Evolutionary conservation across 148 eudicot species (phyloP).

Genomic region (Amaranthus hypochondriacus): DNA sequence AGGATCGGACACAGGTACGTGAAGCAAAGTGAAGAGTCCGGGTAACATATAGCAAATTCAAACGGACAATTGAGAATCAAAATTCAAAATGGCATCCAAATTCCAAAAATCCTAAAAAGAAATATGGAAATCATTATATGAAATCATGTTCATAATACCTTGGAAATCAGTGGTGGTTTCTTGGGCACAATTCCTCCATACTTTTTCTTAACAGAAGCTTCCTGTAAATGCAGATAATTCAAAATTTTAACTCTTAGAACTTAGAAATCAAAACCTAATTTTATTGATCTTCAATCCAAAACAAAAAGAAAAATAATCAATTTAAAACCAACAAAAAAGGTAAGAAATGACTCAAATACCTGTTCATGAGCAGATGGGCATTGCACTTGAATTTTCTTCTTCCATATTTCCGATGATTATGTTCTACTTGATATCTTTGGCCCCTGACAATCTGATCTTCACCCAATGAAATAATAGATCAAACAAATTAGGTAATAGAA

Average conservation of each 20-base stretch:
- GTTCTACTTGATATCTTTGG: constrained; percentile 42
- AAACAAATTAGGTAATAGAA: neutral
- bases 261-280: neutral
- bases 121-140: neutral
- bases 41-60: no score
- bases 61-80: neutral
- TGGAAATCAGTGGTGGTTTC: constrained; percentile 90
- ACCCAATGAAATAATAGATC: constrained; percentile 24
- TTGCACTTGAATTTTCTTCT: constrained; percentile 42
- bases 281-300: constrained; percentile 1
- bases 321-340: no score
- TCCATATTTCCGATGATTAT: constrained; percentile 28
- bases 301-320: neutral
- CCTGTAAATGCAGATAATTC: constrained; percentile 39
- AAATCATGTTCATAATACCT: constrained; percentile 37
- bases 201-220: constrained; percentile 72
- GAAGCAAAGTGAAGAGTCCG: no score
- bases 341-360: constrained; percentile 29
- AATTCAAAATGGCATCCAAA: neutral
- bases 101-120: neutral
- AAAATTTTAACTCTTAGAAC: neutral
- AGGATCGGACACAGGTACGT: no score
- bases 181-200: constrained; percentile 91
- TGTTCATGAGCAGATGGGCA: constrained; percentile 65
- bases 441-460: constrained; percentile 44